Conservation (phyloP, 1,284 basidiomycete species). For the Meripilus lineatus region DNA sequence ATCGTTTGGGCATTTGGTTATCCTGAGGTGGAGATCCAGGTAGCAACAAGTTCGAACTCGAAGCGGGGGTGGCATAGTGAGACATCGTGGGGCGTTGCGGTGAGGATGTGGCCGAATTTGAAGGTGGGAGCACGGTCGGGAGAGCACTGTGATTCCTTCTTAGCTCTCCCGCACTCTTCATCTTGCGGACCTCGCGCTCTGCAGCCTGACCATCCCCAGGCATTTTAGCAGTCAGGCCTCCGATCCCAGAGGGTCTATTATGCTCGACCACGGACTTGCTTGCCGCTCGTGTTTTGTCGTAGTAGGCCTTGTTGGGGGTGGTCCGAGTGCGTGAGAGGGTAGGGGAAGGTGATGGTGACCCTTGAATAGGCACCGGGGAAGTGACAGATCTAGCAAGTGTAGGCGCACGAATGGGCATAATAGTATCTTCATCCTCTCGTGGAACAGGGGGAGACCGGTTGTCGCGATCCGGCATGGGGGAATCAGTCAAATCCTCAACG, state of each 20-base stretch:
- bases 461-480: constrained; percentile 23
- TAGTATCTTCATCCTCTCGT: constrained; percentile 65
- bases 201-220: constrained; percentile 31
- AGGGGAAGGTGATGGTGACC: constrained; percentile 29
- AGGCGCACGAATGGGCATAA: constrained; percentile 56
- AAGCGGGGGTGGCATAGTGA: constrained; percentile 54
- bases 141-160: constrained; percentile 36
- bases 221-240: constrained; percentile 12
- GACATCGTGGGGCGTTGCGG: constrained; percentile 40
- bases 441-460: constrained; percentile 13
- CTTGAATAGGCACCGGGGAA: constrained; percentile 30
- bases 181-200: constrained; percentile 69
- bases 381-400: constrained; percentile 46
- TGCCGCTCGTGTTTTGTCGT: constrained; percentile 39
- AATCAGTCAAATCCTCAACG: constrained; percentile 50
- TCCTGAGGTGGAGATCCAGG: constrained; percentile 31
- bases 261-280: constrained; percentile 16
- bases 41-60: constrained; percentile 56
- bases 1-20: constrained; percentile 41
- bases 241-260: constrained; percentile 7
- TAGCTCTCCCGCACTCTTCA: constrained; percentile 85
- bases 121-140: constrained; percentile 12
- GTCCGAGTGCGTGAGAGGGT: constrained; percentile 63
- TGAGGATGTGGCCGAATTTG: constrained; percentile 23
- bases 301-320: constrained; percentile 60